Percentiles rank a stretch among this genome's conserved stretches.
Evolutionary conservation across 805 yeast species (phyloP).

Genomic region (Komagataella populi): DNA sequence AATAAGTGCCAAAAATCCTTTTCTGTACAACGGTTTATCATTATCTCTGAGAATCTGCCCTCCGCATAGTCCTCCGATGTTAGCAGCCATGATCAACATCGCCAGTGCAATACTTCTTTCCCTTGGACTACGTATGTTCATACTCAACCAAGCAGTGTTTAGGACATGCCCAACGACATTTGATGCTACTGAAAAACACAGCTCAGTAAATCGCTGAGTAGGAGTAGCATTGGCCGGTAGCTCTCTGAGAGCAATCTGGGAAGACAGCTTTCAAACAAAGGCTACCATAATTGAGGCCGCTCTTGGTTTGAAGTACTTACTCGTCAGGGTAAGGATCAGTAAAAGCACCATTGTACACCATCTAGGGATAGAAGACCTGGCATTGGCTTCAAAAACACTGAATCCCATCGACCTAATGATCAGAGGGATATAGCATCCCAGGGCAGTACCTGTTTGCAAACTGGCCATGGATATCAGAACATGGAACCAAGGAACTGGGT

Average conservation of each 20-base stretch:
- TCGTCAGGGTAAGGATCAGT: slow-evolving; percentile 20
- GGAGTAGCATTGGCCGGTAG: slow-evolving; percentile 11
- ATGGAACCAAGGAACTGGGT: background rate
- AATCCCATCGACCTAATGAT: slow-evolving; percentile 36
- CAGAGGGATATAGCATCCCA: slow-evolving; percentile 30
- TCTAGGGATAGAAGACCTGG: slow-evolving; percentile 37
- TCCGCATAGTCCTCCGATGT: slow-evolving; percentile 9
- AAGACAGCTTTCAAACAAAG: slow-evolving; percentile 15
- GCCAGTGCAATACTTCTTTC: slow-evolving; percentile 8
- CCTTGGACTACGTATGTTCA: slow-evolving; percentile 5
- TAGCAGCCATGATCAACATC: slow-evolving; percentile 7
- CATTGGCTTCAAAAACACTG: slow-evolving; percentile 34
- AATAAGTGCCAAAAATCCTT: slow-evolving; percentile 36
- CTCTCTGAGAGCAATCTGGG: slow-evolving; percentile 13
- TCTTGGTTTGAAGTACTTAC: slow-evolving; percentile 20
- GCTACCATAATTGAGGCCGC: slow-evolving; percentile 12
- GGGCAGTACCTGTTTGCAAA: slow-evolving; percentile 22
- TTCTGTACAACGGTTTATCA: slow-evolving; percentile 8
- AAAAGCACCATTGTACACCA: slow-evolving; percentile 22
- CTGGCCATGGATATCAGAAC: slow-evolving; percentile 37
- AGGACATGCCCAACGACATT: slow-evolving; percentile 9
- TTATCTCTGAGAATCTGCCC: slow-evolving; percentile 7
- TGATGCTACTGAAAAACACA: background rate
- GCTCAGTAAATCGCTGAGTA: slow-evolving; percentile 26
- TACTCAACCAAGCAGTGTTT: slow-evolving; percentile 7